These are phyloP conservation scores for Ophiostoma pallidulum DNA, from an alignment of 2,329 filamentous ascomycete species.

Conservation along the genomic window DNA sequence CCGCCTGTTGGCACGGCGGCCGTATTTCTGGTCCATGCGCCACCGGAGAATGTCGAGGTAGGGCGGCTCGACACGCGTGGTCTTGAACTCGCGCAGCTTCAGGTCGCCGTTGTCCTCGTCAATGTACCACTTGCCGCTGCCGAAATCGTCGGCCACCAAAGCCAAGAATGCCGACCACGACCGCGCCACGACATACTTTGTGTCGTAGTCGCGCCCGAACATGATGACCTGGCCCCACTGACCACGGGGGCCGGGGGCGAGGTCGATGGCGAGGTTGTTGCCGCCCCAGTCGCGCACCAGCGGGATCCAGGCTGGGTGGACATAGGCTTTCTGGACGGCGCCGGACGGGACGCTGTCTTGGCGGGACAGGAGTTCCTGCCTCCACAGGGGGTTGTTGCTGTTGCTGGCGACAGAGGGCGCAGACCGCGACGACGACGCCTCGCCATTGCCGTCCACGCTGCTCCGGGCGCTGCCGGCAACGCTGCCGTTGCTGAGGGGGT, in stretches of 20 bases:
- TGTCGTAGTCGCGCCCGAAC: slow-evolving; percentile 95
- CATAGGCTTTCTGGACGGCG: slow-evolving; percentile 84
- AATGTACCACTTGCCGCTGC: slow-evolving; percentile 81
- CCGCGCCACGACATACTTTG: slow-evolving; percentile 89
- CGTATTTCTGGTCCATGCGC: slow-evolving; percentile 92
- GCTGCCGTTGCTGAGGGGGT: slow-evolving; percentile 57
- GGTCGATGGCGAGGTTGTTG: slow-evolving; percentile 90
- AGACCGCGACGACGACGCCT: slow-evolving; percentile 60
- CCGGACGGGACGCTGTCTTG: slow-evolving; percentile 84
- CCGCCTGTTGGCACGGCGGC: slow-evolving; percentile 51
- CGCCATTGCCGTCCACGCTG: slow-evolving; percentile 50
- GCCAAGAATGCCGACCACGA: slow-evolving; percentile 88
- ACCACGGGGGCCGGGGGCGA: slow-evolving; percentile 80
- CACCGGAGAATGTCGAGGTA: slow-evolving; percentile 94
- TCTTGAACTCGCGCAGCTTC: slow-evolving; percentile 86
- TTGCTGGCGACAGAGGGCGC: slow-evolving; percentile 31
- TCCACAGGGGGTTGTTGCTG: slow-evolving; percentile 56
- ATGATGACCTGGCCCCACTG: slow-evolving; percentile 96
- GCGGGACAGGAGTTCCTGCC: slow-evolving; percentile 70
- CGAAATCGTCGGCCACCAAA: slow-evolving; percentile 79
- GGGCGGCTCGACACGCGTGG: slow-evolving; percentile 75
- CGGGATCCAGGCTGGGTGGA: slow-evolving; percentile 91
- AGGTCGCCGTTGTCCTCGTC: slow-evolving; percentile 89
- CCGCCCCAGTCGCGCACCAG: slow-evolving; percentile 96
- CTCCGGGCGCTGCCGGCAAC: slow-evolving; percentile 57